Evolutionary conservation across 768 basidiomycete genomes (phyloP), one percentile per base, ranked within the genome.

Genomic region (Podaxis rugospora): DNA sequence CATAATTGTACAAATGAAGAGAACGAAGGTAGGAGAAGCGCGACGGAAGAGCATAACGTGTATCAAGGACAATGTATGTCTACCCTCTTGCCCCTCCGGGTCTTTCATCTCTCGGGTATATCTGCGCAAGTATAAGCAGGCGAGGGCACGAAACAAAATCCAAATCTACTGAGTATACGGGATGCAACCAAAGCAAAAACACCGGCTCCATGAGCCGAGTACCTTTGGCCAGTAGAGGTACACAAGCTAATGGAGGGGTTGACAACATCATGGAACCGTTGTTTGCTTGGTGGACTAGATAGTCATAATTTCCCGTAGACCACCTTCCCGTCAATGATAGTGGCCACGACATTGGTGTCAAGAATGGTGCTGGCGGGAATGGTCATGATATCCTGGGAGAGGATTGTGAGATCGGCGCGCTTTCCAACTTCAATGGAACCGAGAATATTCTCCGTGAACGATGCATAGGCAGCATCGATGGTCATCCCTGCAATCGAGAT

Each of bases 401-500:
- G 79, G 14, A 97, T 77, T n/a, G 90, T 87, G 65, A 88, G 91
- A 72, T 98, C 95, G 5, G 93, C 95, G 32, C 82, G 78, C 69
- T 93, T 94, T 16, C 93, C 93, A 1, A 80, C 72, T 42, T 83
- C 81, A 40, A 97, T 79, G 3, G 90, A 90, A n/a, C 95, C 95
- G 7, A 92, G 78, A 2, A 67, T 74, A 44, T 80, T 68, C 66
- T 93, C 91, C 0, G 84, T 84, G 74, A 95, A 95, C 0, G 90
- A 89, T 14, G 95, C 93, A 70, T 90, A 94, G 0, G 93, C 93
- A 5, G 92, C 84, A 67, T 92, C 88, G 39, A 92, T 82, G 2
- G 93, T 95, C 87, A 95, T 91, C 18, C 93, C 89, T 90, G 63
- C 58, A 42, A 52, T 23, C 57, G 27, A 25, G 21, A 53, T 50